Evolutionary conservation across 73 alveolate genomes (phyloP).

Genomic region (Breviolum minutum): DNA sequence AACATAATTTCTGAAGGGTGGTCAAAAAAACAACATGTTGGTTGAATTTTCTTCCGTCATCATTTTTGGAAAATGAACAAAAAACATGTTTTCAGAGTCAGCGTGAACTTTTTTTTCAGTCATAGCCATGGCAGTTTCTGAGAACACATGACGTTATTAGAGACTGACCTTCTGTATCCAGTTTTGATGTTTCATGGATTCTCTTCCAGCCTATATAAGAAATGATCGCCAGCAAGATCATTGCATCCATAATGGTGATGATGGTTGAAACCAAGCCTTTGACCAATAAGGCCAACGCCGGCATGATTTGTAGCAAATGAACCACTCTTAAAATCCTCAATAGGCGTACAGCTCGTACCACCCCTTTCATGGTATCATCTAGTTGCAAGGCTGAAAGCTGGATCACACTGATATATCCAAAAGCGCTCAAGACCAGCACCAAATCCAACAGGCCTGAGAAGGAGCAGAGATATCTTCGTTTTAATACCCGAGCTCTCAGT

Average conservation of each 20-base stretch:
- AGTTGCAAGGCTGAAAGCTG: neutral
- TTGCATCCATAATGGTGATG: slow-evolving; percentile 88
- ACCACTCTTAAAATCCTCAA: slow-evolving; percentile 64
- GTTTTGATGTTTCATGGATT: too few relatives aligned
- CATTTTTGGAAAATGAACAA: too few relatives aligned
- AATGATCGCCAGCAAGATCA: slow-evolving; percentile 52
- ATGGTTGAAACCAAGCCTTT: slow-evolving; percentile 71
- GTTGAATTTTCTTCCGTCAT: too few relatives aligned
- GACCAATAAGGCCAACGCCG: slow-evolving; percentile 83
- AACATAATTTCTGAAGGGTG: too few relatives aligned
- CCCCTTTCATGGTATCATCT: slow-evolving; percentile 9
- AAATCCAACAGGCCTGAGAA: slow-evolving; percentile 40
- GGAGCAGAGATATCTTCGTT: neutral
- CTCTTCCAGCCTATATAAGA: slow-evolving; percentile 36
- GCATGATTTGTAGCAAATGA: slow-evolving; percentile 63
- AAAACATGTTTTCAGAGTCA: too few relatives aligned
- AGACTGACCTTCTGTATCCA: too few relatives aligned
- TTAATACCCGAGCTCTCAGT: slow-evolving; percentile 23
- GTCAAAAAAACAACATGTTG: too few relatives aligned
- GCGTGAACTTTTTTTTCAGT: too few relatives aligned
- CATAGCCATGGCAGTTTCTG: too few relatives aligned
- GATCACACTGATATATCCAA: neutral
- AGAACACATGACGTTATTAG: too few relatives aligned
- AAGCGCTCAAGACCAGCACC: slow-evolving; percentile 30
- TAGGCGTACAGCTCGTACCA: slow-evolving; percentile 41